These are phyloP conservation scores for Coemansia sp. DNA, from an alignment of 192 early-diverging fungal genomes.

Conservation along the genomic window DNA sequence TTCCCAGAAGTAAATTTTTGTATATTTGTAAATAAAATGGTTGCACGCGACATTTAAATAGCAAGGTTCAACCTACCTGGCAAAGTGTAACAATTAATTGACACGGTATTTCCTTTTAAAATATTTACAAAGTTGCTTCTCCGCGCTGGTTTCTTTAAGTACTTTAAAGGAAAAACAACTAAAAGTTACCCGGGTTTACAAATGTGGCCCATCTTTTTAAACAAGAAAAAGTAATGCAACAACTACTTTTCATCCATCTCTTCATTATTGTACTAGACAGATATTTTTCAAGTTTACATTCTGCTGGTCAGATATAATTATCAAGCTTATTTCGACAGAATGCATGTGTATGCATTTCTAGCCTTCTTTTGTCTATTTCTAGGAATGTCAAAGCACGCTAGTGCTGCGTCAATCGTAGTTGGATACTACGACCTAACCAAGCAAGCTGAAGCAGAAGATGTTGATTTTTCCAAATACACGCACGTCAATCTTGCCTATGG, in stretches of 20 bases:
- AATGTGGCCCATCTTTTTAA: neutral
- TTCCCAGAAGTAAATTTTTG: neutral
- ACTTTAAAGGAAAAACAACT: neutral
- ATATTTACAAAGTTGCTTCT: neutral
- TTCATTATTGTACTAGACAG: neutral
- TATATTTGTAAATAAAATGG: no score
- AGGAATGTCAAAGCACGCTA: neutral
- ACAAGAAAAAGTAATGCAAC: neutral
- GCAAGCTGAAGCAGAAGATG: slow-evolving; percentile 11
- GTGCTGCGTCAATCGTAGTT: slow-evolving; percentile 19
- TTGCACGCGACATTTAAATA: no score
- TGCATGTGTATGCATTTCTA: neutral
- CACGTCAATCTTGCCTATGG: slow-evolving; percentile 64
- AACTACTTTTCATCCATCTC: neutral
- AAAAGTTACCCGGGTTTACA: neutral
- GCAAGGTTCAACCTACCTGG: no score
- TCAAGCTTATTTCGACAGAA: neutral
- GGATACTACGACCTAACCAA: slow-evolving; percentile 49
- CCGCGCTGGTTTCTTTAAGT: neutral
- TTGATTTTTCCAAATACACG: slow-evolving; percentile 59
- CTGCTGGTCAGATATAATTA: neutral
- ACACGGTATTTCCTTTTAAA: neutral
- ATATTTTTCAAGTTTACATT: neutral
- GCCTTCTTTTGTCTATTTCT: neutral
- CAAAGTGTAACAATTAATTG: neutral